Evolutionary conservation across 1,284 basidiomycete genomes (phyloP).

Genomic region (Cryptococcus sp.): DNA sequence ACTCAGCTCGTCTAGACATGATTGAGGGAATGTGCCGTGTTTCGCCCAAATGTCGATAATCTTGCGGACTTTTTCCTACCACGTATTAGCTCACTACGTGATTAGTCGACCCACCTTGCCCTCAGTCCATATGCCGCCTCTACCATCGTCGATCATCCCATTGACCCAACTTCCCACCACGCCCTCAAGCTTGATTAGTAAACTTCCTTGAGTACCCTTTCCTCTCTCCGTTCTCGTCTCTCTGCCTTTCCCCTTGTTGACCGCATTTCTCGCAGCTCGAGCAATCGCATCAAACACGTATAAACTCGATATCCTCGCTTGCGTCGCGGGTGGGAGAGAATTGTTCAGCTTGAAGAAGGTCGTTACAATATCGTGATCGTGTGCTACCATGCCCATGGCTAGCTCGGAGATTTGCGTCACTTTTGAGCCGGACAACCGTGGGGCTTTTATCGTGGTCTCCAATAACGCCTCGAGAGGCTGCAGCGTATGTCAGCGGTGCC

Average conservation of each 20-base stretch:
- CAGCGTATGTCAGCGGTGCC: neutral
- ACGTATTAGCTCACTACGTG: constrained; percentile 7
- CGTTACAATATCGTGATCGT: constrained; percentile 78
- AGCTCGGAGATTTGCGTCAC: constrained; percentile 72
- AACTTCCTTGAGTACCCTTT: constrained; percentile 64
- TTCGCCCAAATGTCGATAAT: constrained; percentile 93
- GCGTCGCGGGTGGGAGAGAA: constrained; percentile 59
- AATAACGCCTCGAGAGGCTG: constrained; percentile 77
- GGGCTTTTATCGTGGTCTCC: constrained; percentile 74
- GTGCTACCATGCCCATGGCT: constrained; percentile 71
- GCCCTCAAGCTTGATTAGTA: constrained; percentile 81
- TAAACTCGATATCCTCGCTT: constrained; percentile 74
- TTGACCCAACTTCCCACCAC: constrained; percentile 78
- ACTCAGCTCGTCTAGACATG: constrained; percentile 40
- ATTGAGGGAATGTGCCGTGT: constrained; percentile 75
- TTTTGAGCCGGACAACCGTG: constrained; percentile 79
- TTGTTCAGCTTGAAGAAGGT: constrained; percentile 82
- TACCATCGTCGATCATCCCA: constrained; percentile 65
- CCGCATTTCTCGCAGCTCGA: constrained; percentile 71
- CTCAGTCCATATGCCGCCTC: constrained; percentile 62
- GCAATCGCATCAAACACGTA: constrained; percentile 89
- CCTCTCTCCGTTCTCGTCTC: constrained; percentile 63
- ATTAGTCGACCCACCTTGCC: constrained; percentile 70
- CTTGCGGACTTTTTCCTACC: constrained; percentile 89
- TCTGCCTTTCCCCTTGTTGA: constrained; percentile 65